These are phyloP conservation scores for Stagonosporopsis cucurbitacearum DNA, from an alignment of 2,329 filamentous ascomycete genomes.

Conservation along the genomic window DNA sequence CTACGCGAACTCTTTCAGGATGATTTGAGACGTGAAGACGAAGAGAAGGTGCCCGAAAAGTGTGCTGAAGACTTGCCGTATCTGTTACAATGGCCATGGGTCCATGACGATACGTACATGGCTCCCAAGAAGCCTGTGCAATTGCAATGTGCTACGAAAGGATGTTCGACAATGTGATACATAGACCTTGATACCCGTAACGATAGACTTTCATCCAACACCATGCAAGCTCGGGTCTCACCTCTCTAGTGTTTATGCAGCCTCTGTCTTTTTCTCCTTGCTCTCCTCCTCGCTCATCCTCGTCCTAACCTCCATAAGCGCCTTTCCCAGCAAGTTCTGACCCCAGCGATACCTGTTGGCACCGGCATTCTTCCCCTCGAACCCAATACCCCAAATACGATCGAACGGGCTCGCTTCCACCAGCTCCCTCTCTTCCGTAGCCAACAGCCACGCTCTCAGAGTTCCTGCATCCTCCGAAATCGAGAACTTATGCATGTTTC, in stretches of 20 bases:
- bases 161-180: conserved; percentile 5
- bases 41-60: conserved; percentile 21
- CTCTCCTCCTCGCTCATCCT: conserved; percentile 55
- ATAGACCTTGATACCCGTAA: not conserved
- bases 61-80: conserved; percentile 24
- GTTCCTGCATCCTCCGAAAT: conserved; percentile 48
- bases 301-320: conserved; percentile 64
- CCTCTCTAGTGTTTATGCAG: not conserved
- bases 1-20: conserved; percentile 8
- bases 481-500: conserved; percentile 67
- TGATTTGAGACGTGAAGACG: not conserved
- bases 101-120: conserved; percentile 14
- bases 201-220: not conserved
- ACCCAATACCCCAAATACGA: conserved; percentile 71
- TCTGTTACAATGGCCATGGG: conserved; percentile 22
- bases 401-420: conserved; percentile 63
- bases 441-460: conserved; percentile 59
- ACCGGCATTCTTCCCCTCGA: conserved; percentile 58
- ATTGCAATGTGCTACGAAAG: not conserved
- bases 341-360: conserved; percentile 63
- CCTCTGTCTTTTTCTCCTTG: not conserved
- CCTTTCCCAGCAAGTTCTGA: conserved; percentile 68
- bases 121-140: conserved; percentile 7
- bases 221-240: not conserved
- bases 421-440: conserved; percentile 65